phyloP scores from a whole-genome alignment of 371 early-diverging fungal genomes.

The Zychaea mexicana region DNA sequence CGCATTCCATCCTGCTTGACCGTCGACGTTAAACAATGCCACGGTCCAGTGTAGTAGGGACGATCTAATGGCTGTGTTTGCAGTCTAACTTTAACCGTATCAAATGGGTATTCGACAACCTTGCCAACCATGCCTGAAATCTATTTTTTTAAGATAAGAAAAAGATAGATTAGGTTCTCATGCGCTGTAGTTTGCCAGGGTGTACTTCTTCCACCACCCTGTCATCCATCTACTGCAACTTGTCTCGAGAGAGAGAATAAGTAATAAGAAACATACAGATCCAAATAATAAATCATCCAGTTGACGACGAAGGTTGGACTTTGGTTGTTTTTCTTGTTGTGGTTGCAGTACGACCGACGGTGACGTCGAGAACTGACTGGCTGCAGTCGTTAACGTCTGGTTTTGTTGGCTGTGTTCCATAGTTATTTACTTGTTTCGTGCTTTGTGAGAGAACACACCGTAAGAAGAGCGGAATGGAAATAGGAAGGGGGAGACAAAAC shows the following conservation, averaged over 20 bases:
- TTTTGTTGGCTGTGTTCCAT: slow-evolving; percentile 1
- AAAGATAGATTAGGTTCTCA: no score
- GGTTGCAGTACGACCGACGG: neutral
- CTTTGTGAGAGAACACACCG: neutral
- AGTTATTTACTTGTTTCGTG: neutral
- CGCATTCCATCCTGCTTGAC: slow-evolving; percentile 72
- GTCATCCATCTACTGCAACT: no score
- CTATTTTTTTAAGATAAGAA: no score
- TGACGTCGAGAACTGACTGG: neutral
- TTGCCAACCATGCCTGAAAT: slow-evolving; percentile 91
- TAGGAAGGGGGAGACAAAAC: neutral
- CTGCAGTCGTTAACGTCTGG: slow-evolving; percentile 3
- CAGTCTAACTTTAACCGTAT: slow-evolving; percentile 95
- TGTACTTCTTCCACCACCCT: no score
- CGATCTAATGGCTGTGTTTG: slow-evolving; percentile 82
- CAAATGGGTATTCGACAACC: slow-evolving; percentile 95
- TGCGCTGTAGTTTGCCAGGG: neutral
- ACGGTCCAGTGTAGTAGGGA: slow-evolving; percentile 78
- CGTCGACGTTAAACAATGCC: slow-evolving; percentile 80
- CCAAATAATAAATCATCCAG: slow-evolving; percentile 26
- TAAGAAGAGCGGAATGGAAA: neutral
- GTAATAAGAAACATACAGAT: slow-evolving; percentile 16
- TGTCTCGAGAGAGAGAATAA: neutral
- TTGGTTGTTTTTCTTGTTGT: slow-evolving; percentile 3
- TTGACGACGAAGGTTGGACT: slow-evolving; percentile 21